phyloP scores from a whole-genome alignment of 768 basidiomycete genomes.

The Pholiota molesta region DNA sequence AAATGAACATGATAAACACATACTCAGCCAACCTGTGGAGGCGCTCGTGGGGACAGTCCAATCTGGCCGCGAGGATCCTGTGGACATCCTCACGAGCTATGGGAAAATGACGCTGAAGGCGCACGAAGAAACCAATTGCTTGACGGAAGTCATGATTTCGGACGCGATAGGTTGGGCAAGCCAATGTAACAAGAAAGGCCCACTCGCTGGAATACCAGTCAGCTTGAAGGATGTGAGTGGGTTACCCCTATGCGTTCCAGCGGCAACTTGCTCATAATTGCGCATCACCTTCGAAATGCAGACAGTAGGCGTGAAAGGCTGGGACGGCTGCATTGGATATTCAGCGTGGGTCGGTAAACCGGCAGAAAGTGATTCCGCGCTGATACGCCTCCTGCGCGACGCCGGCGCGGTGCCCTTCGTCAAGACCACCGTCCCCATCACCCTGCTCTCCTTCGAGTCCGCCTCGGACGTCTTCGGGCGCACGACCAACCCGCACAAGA shows the following conservation, averaged over 20 bases:
- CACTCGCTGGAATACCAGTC: constrained; percentile 62
- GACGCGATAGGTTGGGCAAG: constrained; percentile 37
- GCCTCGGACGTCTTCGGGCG: constrained; percentile 59
- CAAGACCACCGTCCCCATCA: constrained; percentile 68
- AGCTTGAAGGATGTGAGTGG: constrained; percentile 55
- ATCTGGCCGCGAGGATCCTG: constrained; percentile 29
- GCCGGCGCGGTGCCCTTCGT: constrained; percentile 69
- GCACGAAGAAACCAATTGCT: constrained; percentile 58
- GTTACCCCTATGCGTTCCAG: constrained; percentile 9
- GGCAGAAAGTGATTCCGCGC: constrained; percentile 45
- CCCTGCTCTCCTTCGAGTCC: constrained; percentile 61
- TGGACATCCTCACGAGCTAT: constrained; percentile 45
- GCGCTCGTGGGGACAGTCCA: constrained; percentile 34
- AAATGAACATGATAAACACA: constrained; percentile 26
- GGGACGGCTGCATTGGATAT: constrained; percentile 63
- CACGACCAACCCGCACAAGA: constrained; percentile 64
- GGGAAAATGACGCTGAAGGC: constrained; percentile 51
- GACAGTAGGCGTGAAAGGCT: constrained; percentile 56
- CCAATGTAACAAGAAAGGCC: constrained; percentile 38
- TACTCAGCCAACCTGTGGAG: constrained; percentile 34
- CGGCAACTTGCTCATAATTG: neutral
- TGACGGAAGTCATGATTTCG: constrained; percentile 60
- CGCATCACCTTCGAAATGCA: constrained; percentile 16
- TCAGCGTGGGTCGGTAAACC: constrained; percentile 52
- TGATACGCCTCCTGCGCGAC: constrained; percentile 55